Percentiles rank a stretch among this genome's conserved stretches.
phyloP scores from a whole-genome alignment of 75 land plant species.

The Pinus albicaulis region DNA sequence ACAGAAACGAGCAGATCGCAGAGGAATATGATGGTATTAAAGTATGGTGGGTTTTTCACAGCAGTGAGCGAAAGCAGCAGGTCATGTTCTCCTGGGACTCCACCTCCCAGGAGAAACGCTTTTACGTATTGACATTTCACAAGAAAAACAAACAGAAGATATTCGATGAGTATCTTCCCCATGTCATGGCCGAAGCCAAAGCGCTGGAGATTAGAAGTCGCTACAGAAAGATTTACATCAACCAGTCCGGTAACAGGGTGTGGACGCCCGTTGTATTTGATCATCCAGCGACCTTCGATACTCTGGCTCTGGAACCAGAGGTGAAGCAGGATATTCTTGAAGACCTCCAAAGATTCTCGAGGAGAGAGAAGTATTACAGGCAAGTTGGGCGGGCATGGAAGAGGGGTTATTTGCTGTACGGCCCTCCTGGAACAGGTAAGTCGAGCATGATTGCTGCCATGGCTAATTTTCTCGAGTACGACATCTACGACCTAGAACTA shows the following conservation, averaged over 20 bases:
- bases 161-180: slow-evolving; percentile 26
- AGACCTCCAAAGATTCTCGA: slow-evolving; percentile 42
- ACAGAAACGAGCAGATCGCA: slow-evolving; percentile 16
- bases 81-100: not conserved
- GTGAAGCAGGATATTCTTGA: slow-evolving; percentile 46
- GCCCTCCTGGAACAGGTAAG: slow-evolving; percentile 69
- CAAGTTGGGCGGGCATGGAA: not conserved
- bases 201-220: slow-evolving; percentile 17
- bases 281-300: slow-evolving; percentile 58
- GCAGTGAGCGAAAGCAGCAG: slow-evolving; percentile 4
- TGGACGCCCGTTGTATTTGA: slow-evolving; percentile 61
- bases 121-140: slow-evolving; percentile 44
- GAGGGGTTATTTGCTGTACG: slow-evolving; percentile 31
- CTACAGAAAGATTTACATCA: slow-evolving; percentile 45
- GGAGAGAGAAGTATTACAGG: slow-evolving; percentile 12
- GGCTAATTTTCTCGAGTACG: slow-evolving; percentile 49
- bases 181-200: slow-evolving; percentile 41
- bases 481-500: slow-evolving; percentile 57
- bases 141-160: slow-evolving; percentile 24
- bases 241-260: slow-evolving; percentile 13
- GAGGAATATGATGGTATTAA: slow-evolving; percentile 18
- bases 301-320: slow-evolving; percentile 50
- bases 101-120: slow-evolving; percentile 23
- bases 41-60: slow-evolving; percentile 12
- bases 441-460: slow-evolving; percentile 76